phyloP scores from a whole-genome alignment of 805 yeast species.

The Starmerella bacillaris region DNA sequence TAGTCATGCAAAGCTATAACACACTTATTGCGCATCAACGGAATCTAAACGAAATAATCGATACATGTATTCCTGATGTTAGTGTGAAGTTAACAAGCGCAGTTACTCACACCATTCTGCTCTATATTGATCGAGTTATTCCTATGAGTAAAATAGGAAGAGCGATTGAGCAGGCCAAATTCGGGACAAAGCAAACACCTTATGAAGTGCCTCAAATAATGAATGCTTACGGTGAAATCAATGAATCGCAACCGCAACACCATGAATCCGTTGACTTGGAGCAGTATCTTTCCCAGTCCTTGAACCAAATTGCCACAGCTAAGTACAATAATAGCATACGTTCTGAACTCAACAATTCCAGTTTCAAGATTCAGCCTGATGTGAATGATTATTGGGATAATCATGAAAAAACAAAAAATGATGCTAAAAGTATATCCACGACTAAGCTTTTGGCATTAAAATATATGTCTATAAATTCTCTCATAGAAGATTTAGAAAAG shows the following conservation, averaged over 20 bases:
- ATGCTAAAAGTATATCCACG: no score
- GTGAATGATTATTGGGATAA: neutral
- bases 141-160: slow-evolving; percentile 4
- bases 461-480: no score
- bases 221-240: no score
- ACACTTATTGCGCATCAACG: slow-evolving; percentile 5
- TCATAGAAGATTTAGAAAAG: no score
- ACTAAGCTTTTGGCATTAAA: no score
- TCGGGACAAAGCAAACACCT: neutral
- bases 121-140: slow-evolving; percentile 4
- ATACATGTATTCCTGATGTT: slow-evolving; percentile 5
- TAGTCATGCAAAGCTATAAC: neutral
- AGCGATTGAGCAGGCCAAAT: slow-evolving; percentile 1
- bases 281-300: no score
- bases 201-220: neutral
- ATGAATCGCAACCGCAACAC: no score
- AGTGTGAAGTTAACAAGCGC: slow-evolving; percentile 3
- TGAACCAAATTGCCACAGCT: no score
- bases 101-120: neutral
- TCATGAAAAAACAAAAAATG: neutral
- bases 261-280: no score
- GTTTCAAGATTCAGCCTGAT: neutral
- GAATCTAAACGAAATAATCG: slow-evolving; percentile 2
- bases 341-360: neutral
- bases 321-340: neutral